A percentile compares a stretch with the other conserved stretches of the same genome.
These are phyloP conservation scores for Crocinoboletus sp. DNA, from an alignment of 1,284 basidiomycete species.

Conservation along the genomic window DNA sequence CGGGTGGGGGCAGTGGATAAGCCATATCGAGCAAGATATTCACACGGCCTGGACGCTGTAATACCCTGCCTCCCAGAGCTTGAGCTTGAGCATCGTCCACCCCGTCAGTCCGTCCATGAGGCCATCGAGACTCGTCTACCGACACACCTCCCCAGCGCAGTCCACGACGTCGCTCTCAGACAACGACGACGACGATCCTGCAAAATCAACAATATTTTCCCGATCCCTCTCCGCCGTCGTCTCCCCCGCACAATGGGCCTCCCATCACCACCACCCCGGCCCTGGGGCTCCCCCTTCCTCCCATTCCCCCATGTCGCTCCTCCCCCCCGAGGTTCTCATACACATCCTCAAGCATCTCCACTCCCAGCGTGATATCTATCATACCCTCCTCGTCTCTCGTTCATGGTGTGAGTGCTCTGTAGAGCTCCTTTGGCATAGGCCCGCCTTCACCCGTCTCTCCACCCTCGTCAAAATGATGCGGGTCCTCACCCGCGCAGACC, in stretches of 20 bases:
- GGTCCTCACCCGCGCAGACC: slow-evolving; percentile 53
- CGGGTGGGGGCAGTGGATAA: slow-evolving; percentile 49
- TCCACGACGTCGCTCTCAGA: slow-evolving; percentile 54
- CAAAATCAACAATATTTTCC: slow-evolving; percentile 48
- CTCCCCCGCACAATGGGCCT: slow-evolving; percentile 64
- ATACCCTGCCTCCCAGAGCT: neutral
- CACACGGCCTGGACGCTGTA: slow-evolving; percentile 12
- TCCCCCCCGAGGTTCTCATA: slow-evolving; percentile 92
- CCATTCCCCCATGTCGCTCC: slow-evolving; percentile 47
- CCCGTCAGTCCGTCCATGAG: slow-evolving; percentile 19
- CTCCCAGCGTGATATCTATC: slow-evolving; percentile 68
- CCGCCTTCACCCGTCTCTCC: slow-evolving; percentile 65
- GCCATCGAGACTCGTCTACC: slow-evolving; percentile 45
- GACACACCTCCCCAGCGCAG: slow-evolving; percentile 52
- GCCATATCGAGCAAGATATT: slow-evolving; percentile 26
- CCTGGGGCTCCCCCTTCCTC: slow-evolving; percentile 22
- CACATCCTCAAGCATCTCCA: slow-evolving; percentile 88
- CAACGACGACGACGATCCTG: slow-evolving; percentile 60
- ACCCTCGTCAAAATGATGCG: slow-evolving; percentile 78
- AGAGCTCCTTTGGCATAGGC: slow-evolving; percentile 94
- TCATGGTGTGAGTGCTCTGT: slow-evolving; percentile 96
- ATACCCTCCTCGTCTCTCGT: slow-evolving; percentile 79
- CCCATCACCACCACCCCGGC: slow-evolving; percentile 34
- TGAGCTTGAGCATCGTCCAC: neutral
- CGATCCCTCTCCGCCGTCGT: slow-evolving; percentile 40